phyloP scores from a whole-genome alignment of 2,329 filamentous ascomycete species.

The Sphaerulina populicola region DNA sequence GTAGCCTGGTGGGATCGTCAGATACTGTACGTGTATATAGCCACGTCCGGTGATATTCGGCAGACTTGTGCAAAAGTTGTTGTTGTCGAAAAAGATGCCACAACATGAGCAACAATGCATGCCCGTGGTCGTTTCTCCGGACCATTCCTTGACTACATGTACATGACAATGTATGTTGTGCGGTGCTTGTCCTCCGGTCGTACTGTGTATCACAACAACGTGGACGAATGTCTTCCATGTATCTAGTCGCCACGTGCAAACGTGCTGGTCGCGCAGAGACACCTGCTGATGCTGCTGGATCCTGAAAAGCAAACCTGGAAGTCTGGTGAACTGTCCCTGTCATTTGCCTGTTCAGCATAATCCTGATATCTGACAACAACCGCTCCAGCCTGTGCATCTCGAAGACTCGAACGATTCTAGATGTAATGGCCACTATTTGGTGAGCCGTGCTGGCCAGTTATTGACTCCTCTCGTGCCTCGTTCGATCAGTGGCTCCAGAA shows the following conservation, averaged over 20 bases:
- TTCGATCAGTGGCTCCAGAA: background rate
- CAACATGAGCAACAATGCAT: background rate
- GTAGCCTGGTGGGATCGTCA: no score
- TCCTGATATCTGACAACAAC: no score
- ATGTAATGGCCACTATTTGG: background rate
- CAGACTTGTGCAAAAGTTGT: no score
- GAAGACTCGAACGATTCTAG: background rate
- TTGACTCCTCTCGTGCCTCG: background rate
- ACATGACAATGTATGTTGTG: no score
- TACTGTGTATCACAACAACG: background rate
- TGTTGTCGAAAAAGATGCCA: background rate
- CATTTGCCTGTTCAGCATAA: no score
- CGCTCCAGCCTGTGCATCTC: background rate
- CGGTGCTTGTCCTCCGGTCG: background rate
- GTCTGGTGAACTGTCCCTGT: no score
- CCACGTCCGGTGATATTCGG: background rate
- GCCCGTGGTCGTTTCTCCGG: background rate
- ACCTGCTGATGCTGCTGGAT: background rate
- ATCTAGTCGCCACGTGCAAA: background rate
- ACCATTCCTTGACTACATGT: background rate
- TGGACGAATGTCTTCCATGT: background rate
- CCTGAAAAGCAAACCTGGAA: background rate
- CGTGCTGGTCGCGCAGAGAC: background rate
- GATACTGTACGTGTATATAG: background rate
- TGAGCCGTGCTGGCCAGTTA: background rate